Base-by-base conservation (phyloP, 768 basidiomycete genomes). In the Scleroderma bovista region DNA sequence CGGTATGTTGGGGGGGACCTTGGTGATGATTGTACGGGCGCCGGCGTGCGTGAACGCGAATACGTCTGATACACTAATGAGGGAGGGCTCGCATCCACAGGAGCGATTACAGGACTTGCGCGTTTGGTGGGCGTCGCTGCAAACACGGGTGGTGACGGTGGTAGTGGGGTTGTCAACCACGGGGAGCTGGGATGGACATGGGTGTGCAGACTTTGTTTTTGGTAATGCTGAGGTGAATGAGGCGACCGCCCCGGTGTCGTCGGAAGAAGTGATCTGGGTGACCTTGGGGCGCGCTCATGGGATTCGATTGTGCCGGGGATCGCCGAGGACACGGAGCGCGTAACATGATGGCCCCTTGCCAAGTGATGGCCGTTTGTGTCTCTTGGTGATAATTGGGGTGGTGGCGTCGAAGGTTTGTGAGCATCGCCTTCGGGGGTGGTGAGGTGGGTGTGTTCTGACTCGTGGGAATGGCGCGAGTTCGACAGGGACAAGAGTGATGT, bases 401-500 rank as follows among this genome's bases (percentile, higher is more conserved):
- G 44, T 3, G 56, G 44, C 15, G 55, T 13, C 15, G 17, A 40
- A 1, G 55, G 29, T 0, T 23, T 38, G 47, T 54, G 53, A 3
- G 57, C 51, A 3, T 58, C 56, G n/a, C 51, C 31, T 8, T 63
- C 65, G 6, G 57, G 65, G 5, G 51, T n/a, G 6, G 62, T 60
- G 23, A 55, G 16, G 22, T 56, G 58, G 0, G 60, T 57, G 19
- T 57, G 63, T 31, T 65, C 60, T 2, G 67, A 67, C 19, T 62
- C 60, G 16, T 56, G 56, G 5, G 66, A 66, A 29, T 56, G 17
- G 5, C 37, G 60, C 20, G 54, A 59, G 44, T 59, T 59, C 11
- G 62, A 60, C 16, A 58, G 52, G n/a, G 65, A 67, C 15, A 59
- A 56, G 20, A 65, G 50, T n/a, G 67, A 67, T 13, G 65, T 67